Evolutionary conservation across 805 yeast species (phyloP).

Genomic region (Candida golubevii): DNA sequence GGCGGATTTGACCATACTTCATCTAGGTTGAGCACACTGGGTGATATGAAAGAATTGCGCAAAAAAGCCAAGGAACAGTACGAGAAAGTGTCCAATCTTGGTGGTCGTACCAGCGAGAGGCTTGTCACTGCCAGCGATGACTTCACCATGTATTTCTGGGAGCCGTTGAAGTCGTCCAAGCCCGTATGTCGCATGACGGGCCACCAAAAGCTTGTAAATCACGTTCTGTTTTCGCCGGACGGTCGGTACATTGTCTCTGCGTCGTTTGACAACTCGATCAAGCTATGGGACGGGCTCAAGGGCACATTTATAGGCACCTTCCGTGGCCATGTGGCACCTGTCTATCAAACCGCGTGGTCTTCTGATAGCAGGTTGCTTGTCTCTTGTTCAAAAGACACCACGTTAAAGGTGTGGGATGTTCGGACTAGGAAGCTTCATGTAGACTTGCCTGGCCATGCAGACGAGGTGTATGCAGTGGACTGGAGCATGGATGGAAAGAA

Average conservation of each 20-base stretch:
- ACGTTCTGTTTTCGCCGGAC: conserved; percentile 93
- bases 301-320: conserved; percentile 88
- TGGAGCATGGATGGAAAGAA: conserved; percentile 95
- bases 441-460: conserved; percentile 94
- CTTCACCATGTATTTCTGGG: conserved; percentile 97
- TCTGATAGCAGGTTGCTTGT: conserved; percentile 88
- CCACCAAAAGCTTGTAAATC: conserved; percentile 94
- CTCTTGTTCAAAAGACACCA: conserved; percentile 93
- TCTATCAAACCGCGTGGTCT: conserved; percentile 97
- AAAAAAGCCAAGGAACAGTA: conserved; percentile 55
- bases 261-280: conserved; percentile 92
- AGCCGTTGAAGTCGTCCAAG: conserved; percentile 72
- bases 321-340: conserved; percentile 97
- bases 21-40: conserved; percentile 32
- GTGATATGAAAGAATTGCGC: conserved; percentile 26
- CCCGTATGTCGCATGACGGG: conserved; percentile 96
- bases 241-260: conserved; percentile 88
- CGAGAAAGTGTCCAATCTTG: conserved; percentile 57
- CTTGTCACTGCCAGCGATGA: conserved; percentile 95
- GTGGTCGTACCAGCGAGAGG: conserved; percentile 60
- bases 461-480: conserved; percentile 94
- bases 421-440: conserved; percentile 76
- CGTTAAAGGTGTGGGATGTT: conserved; percentile 94
- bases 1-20: conserved; percentile 81
- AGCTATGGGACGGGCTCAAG: conserved; percentile 92